phyloP scores from a whole-genome alignment of 2,329 filamentous ascomycete species.

The Onygena corvina region DNA sequence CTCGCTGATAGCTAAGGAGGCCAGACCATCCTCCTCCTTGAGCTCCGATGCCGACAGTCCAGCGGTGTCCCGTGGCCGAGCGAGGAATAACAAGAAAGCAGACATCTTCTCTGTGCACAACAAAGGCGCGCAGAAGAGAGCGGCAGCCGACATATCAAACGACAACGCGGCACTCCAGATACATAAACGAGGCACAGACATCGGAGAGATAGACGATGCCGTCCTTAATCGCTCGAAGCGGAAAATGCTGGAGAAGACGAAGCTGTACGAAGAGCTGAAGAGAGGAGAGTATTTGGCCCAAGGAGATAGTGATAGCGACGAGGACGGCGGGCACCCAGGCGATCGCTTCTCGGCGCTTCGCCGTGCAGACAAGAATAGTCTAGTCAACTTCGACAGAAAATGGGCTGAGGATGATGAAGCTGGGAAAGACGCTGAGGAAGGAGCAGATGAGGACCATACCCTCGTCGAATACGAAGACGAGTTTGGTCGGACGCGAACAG shows the following conservation, averaged over 20 bases:
- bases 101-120: constrained; percentile 60
- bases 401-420: constrained; percentile 55
- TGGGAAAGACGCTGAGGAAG: constrained; percentile 26
- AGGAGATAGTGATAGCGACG: constrained; percentile 27
- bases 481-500: constrained; percentile 69
- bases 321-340: constrained; percentile 16
- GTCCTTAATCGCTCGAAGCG: constrained; percentile 56
- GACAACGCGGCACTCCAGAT: constrained; percentile 47
- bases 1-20: constrained; percentile 56
- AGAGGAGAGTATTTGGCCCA: constrained; percentile 63
- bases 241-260: constrained; percentile 81
- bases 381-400: constrained; percentile 92
- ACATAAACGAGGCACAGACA: constrained; percentile 48
- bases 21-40: constrained; percentile 8
- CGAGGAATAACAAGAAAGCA: constrained; percentile 45
- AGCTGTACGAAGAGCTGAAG: constrained; percentile 80
- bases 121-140: constrained; percentile 50
- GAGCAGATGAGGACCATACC: constrained; percentile 39
- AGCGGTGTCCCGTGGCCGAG: constrained; percentile 29
- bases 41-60: constrained; percentile 13
- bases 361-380: constrained; percentile 32
- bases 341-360: constrained; percentile 20
- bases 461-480: constrained; percentile 84
- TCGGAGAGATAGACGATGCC: constrained; percentile 48
- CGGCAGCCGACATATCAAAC: constrained; percentile 45